A percentile compares a stretch with the other conserved stretches of the same genome.
These are phyloP conservation scores for Hippophae tibetana DNA, from an alignment of 306 rosid genomes.

Conservation along the genomic window DNA sequence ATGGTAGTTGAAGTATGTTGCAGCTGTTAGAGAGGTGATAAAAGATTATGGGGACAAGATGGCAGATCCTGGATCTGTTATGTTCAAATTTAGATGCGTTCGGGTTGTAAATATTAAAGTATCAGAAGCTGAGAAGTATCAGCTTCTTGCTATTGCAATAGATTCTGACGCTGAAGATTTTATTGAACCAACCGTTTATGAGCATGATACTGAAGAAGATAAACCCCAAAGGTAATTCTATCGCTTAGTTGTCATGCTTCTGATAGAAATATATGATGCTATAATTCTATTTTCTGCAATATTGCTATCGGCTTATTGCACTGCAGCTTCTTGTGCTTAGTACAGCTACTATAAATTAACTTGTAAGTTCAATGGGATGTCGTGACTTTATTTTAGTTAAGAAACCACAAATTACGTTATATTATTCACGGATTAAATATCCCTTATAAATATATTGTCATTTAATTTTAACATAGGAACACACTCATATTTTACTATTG, in stretches of 20 bases:
- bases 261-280: conserved; percentile 1
- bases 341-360: too few species aligned
- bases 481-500: too few species aligned
- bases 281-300: background rate
- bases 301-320: conserved; percentile 46
- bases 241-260: conserved; percentile 8
- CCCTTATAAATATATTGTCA: too few species aligned
- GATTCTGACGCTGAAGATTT: conserved; percentile 93
- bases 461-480: too few species aligned
- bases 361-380: too few species aligned
- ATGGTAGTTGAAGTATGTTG: conserved; percentile 90
- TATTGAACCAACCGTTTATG: conserved; percentile 67
- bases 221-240: conserved; percentile 49
- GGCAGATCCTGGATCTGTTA: conserved; percentile 90
- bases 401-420: too few species aligned
- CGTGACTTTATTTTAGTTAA: too few species aligned
- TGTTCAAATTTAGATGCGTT: conserved; percentile 74
- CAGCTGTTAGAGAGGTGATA: conserved; percentile 71
- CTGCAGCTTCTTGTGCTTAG: too few species aligned
- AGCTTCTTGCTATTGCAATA: conserved; percentile 59
- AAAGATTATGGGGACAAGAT: conserved; percentile 84
- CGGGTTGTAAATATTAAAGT: conserved; percentile 66
- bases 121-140: conserved; percentile 69
- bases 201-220: conserved; percentile 80
- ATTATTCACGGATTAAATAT: too few species aligned